Percentiles rank a stretch among this genome's conserved stretches.
These are phyloP conservation scores for Pseudogymnoascus sp. DNA, from an alignment of 2,329 filamentous ascomycete species.

Conservation along the genomic window DNA sequence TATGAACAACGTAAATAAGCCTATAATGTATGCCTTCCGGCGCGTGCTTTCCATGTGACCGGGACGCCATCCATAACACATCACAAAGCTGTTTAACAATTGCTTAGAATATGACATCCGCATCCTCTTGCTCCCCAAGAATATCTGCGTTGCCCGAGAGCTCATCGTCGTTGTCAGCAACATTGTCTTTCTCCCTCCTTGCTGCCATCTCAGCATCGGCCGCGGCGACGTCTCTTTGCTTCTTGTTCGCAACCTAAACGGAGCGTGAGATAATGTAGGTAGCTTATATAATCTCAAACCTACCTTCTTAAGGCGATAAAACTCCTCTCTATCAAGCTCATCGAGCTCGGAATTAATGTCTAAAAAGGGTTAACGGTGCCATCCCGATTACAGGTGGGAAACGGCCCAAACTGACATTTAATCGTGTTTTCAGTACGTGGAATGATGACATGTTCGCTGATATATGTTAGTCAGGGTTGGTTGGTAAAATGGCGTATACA, in stretches of 20 bases:
- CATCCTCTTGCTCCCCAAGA: slow-evolving; percentile 66
- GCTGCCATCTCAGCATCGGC: slow-evolving; percentile 68
- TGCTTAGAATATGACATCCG: slow-evolving; percentile 74
- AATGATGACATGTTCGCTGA: slow-evolving; percentile 86
- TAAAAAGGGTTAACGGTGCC: slow-evolving; percentile 27
- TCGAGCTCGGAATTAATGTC: slow-evolving; percentile 98
- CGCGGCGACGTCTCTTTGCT: slow-evolving; percentile 66
- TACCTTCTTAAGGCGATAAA: slow-evolving; percentile 90
- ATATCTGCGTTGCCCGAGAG: slow-evolving; percentile 50
- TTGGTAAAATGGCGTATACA: slow-evolving; percentile 28
- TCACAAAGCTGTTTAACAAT: background rate
- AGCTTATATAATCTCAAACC: background rate
- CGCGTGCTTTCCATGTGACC: background rate
- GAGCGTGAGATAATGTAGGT: slow-evolving; percentile 3
- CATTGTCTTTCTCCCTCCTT: slow-evolving; percentile 50
- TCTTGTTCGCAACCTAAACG: slow-evolving; percentile 64
- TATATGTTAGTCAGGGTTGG: background rate
- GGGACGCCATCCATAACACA: background rate
- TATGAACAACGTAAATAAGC: background rate
- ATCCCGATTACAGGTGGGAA: slow-evolving; percentile 7
- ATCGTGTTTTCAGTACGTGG: slow-evolving; percentile 99
- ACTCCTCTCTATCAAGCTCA: slow-evolving; percentile 94
- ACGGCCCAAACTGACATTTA: slow-evolving; percentile 55
- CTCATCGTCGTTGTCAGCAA: slow-evolving; percentile 32
- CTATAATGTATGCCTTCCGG: background rate